These are phyloP conservation scores for Rubroboletus satanas DNA, from an alignment of 768 basidiomycete species.

Conservation along the genomic window DNA sequence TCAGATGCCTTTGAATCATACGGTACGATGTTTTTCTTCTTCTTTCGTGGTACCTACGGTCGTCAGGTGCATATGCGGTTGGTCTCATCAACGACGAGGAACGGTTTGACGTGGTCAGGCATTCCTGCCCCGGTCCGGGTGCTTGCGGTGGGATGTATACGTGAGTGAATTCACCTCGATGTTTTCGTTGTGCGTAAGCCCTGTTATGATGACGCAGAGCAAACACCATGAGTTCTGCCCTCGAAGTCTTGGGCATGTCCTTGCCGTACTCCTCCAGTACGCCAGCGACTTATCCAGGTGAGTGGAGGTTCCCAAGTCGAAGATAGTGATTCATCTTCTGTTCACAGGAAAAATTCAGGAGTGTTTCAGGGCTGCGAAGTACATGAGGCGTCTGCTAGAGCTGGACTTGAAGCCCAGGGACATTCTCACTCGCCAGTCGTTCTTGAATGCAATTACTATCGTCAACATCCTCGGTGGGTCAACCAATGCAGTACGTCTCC, in stretches of 20 bases:
- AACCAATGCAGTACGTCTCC: conserved; percentile 68
- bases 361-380: conserved; percentile 73
- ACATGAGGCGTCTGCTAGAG: conserved; percentile 69
- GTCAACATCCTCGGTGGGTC: conserved; percentile 81
- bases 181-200: background rate
- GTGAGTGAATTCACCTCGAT: conserved; percentile 32
- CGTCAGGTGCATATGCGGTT: conserved; percentile 65
- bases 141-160: conserved; percentile 90
- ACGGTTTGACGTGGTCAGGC: conserved; percentile 77
- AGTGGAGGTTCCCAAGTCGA: background rate
- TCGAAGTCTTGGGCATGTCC: conserved; percentile 84
- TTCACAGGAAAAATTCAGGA: conserved; percentile 73
- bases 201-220: conserved; percentile 41
- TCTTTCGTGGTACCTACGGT: background rate
- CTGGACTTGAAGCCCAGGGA: conserved; percentile 81
- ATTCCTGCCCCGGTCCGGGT: conserved; percentile 82
- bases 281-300: conserved; percentile 70
- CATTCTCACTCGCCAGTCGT: conserved; percentile 64
- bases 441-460: conserved; percentile 81
- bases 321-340: background rate
- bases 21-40: conserved; percentile 40
- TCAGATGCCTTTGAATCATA: conserved; percentile 83
- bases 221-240: conserved; percentile 83
- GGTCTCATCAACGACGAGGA: conserved; percentile 79
- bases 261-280: conserved; percentile 75